Base-by-base conservation (phyloP, 345 rosid species). In the Melaleuca alternifolia region DNA sequence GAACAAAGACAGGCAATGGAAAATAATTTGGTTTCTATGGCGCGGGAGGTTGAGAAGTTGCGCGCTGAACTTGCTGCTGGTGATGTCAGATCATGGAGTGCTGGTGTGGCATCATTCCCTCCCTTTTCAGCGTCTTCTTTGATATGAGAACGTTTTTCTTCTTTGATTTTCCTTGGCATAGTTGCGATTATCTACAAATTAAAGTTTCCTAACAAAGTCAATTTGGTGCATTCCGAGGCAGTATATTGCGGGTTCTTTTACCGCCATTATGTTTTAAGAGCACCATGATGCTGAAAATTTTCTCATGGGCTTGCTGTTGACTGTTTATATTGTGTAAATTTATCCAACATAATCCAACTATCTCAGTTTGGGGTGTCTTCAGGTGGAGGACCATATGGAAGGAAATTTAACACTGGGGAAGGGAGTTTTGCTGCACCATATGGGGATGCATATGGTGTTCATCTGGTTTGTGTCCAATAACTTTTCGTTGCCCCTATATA, bases 1-100 rank as follows among this genome's bases (percentile, higher is more conserved):
- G 99, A 96, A 87, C 99, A 96, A 89, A 90, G 99, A 89, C 99
- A 95, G 88, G 92, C 92, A 85, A 96, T 96, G 98, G 99, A 97
- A 92, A 97, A 94, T 92, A 95, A 91, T 88, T 87, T 96, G 96
- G 94, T 96, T 89, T 94, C 98, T 77, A 94, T 97, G 99, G 99
- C 99, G 12, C 98, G 99, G 20, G 99, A 97, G 90, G 98, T 97
- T 87, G 99, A 97, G 89, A 96, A 94, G 91, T 92, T 96, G 83
- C 94, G 97, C 28, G 99, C 98, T 82, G 99, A 96, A 88, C 94
- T 94, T 82, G 87, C 95, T 53, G 91, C 89, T 87, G 87, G 90
- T 87, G 96, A 93, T 91, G 88, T 92, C 87, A 94, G 98, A 88
- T 88, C 94, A 44, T 94, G 96, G 98, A 92, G 88, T 87, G 90